phyloP scores from a whole-genome alignment of 257 asterid genomes.

The Penstemon barbatus region DNA sequence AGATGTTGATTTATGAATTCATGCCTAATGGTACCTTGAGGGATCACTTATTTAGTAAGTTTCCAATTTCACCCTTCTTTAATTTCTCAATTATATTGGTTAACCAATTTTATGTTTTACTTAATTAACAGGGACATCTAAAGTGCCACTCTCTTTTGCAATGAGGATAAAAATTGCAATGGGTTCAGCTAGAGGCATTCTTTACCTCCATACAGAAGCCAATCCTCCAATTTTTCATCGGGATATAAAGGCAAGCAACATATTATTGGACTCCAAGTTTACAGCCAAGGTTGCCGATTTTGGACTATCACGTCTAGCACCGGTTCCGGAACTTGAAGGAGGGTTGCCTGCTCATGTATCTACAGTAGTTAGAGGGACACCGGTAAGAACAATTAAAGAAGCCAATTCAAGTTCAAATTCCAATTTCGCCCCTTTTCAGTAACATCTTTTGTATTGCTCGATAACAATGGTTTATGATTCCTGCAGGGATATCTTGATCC shows the following conservation, averaged over 20 bases:
- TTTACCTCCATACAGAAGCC: conserved; percentile 94
- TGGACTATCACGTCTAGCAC: conserved; percentile 92
- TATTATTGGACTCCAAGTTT: conserved; percentile 69
- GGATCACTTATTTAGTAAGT: conserved; percentile 84
- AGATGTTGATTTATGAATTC: conserved; percentile 95
- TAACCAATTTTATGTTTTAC: neutral
- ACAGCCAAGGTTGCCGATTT: conserved; percentile 93
- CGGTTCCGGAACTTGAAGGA: conserved; percentile 84
- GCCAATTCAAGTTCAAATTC: neutral
- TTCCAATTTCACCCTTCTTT: neutral
- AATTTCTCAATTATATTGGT: neutral
- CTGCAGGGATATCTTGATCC: conserved; percentile 98
- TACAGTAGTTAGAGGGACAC: conserved; percentile 96
- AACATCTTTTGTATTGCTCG: neutral
- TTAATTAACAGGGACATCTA: conserved; percentile 52
- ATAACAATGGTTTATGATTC: conserved; percentile 1
- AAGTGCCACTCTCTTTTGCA: conserved; percentile 58
- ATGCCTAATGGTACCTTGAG: conserved; percentile 87
- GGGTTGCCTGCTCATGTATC: conserved; percentile 73
- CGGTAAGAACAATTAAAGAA: conserved; percentile 50
- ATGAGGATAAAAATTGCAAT: conserved; percentile 73
- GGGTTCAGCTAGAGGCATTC: conserved; percentile 88
- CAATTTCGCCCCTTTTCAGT: neutral
- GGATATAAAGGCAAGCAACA: conserved; percentile 95
- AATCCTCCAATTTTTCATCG: conserved; percentile 98